Percentiles rank a stretch among this genome's conserved stretches.
Conservation (phyloP, 1,284 basidiomycete species). For the Austroboletus niveus region DNA sequence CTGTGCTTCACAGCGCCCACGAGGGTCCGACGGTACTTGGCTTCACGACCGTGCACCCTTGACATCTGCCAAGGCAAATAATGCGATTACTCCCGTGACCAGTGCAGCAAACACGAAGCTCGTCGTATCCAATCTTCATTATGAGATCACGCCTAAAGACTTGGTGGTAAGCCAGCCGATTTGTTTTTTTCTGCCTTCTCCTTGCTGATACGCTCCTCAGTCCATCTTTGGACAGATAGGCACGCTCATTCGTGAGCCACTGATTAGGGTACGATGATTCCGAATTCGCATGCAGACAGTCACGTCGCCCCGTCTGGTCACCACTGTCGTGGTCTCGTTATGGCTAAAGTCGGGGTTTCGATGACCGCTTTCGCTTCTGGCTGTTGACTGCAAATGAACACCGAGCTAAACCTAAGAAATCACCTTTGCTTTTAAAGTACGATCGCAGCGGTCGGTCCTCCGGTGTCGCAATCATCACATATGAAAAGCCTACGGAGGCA, state of each 20-base stretch:
- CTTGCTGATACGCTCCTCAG: slow-evolving; percentile 39
- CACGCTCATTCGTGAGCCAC: slow-evolving; percentile 87
- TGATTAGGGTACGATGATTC: slow-evolving; percentile 90
- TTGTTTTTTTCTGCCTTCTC: neutral
- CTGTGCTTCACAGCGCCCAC: slow-evolving; percentile 26
- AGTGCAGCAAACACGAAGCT: slow-evolving; percentile 58
- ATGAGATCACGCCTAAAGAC: slow-evolving; percentile 88
- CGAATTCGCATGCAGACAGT: slow-evolving; percentile 54
- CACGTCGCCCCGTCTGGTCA: slow-evolving; percentile 33
- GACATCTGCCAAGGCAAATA: slow-evolving; percentile 32
- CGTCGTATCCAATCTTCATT: slow-evolving; percentile 87
- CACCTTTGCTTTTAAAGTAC: slow-evolving; percentile 65
- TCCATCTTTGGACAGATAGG: slow-evolving; percentile 91
- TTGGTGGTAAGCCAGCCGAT: slow-evolving; percentile 61
- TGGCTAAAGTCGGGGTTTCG: slow-evolving; percentile 29
- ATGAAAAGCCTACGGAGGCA: slow-evolving; percentile 78
- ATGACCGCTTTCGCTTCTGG: slow-evolving; percentile 44
- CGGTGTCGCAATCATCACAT: slow-evolving; percentile 82
- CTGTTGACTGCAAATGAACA: slow-evolving; percentile 33
- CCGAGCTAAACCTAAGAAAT: slow-evolving; percentile 32
- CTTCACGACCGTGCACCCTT: slow-evolving; percentile 67
- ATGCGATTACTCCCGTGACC: slow-evolving; percentile 25
- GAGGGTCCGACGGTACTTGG: slow-evolving; percentile 58
- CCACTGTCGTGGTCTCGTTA: slow-evolving; percentile 29
- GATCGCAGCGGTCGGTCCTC: slow-evolving; percentile 93